Evolutionary conservation across 371 early-diverging fungal species (phyloP).

Genomic region (Gilbertella persicaria): DNA sequence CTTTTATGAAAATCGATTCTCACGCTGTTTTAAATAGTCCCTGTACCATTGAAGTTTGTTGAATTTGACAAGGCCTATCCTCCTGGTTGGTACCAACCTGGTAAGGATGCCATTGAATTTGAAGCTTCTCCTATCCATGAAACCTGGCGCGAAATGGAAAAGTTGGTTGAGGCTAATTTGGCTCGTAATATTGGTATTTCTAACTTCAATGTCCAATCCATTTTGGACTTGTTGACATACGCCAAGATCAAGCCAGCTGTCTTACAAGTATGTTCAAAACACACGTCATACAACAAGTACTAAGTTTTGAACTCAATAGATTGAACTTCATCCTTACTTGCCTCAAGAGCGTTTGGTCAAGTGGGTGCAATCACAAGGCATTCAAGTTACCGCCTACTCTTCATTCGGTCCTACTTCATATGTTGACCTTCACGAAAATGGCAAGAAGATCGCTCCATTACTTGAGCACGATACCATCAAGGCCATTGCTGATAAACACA

Average conservation of each 20-base stretch:
- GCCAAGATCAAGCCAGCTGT: conserved; percentile 36
- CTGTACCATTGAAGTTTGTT: conserved; percentile 30
- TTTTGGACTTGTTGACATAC: conserved; percentile 39
- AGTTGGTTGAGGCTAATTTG: conserved; percentile 32
- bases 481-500: conserved; percentile 24
- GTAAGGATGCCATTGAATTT: conserved; percentile 8
- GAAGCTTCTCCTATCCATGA: conserved; percentile 43
- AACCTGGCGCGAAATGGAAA: conserved; percentile 38
- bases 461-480: conserved; percentile 33
- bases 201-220: conserved; percentile 50
- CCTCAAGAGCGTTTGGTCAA: conserved; percentile 52
- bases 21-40: conserved; percentile 27
- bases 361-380: conserved; percentile 28
- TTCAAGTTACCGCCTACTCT: conserved; percentile 61
- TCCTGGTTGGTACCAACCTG: conserved; percentile 26
- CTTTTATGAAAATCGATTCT: conserved; percentile 39
- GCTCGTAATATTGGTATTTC: conserved; percentile 63
- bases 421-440: conserved; percentile 34
- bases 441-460: conserved; percentile 52
- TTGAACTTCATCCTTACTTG: conserved; percentile 71
- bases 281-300: not conserved
- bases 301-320: not conserved
- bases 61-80: conserved; percentile 24
- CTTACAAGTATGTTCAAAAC: conserved; percentile 3
- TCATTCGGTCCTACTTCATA: conserved; percentile 61